Evolutionary conservation across 306 rosid genomes (phyloP), one percentile per base, ranked within the genome.

Genomic region (Trifolium repens): DNA sequence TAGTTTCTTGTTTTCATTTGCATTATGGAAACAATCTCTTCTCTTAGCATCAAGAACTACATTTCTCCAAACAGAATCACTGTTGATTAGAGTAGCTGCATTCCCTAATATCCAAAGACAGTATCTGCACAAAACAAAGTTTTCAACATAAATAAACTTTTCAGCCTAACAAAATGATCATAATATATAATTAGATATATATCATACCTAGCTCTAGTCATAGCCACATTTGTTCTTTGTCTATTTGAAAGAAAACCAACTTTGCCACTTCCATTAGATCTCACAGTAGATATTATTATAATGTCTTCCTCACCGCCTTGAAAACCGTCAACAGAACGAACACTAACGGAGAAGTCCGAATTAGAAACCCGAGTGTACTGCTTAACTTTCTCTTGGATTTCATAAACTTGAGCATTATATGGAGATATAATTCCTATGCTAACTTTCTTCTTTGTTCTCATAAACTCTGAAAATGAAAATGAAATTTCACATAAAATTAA

Each of bases 251-350:
- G 84, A 68, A 86, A 89, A 2, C 93, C 88, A 3, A 89, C 68
- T 26, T 70, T 65, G 7, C 89, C 89, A 4, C 26, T 66, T 1
- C 12, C 74, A 27, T 84, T 85, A 11, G 78, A 62, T 65, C 87
- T 81, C 30, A 82, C 88, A 0, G 88, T 74, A 11, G 82, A 85
- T 8, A 58, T 67, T 16, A 75, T 58, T 7, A 86, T 88, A 8
- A 88, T 84, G 32, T 88, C 93, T 46, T 86, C 89, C 47, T 88
- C 90, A 2, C 89, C 89, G 2, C 93, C 93, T 89, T 89, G 93
- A 84, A 89, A 86, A 8, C 93, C 90, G 66, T 86, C 93, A 8
- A 89, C 79, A 22, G 87, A 75, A 7, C 87, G 86, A 37, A 86
- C 86, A 67, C 77, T 84, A 17, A 86, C 74, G 15, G 62, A 72